A percentile compares a stretch with the other conserved stretches of the same genome.
phyloP scores from a whole-genome alignment of 2,329 filamentous ascomycete species.

The Grosmannia serpens region DNA sequence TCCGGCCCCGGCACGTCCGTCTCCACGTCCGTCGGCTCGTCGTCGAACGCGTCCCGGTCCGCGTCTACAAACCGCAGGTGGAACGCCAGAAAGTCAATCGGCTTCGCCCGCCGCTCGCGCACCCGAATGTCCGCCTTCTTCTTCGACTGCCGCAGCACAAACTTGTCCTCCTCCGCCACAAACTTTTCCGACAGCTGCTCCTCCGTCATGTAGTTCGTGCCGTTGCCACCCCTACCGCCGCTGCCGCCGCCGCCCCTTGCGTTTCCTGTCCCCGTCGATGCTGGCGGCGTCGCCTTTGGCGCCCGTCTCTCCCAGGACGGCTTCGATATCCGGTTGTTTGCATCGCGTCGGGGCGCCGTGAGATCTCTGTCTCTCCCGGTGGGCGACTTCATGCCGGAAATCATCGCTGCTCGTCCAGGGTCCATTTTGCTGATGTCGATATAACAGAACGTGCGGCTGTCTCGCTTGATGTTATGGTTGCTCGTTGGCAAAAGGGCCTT shows the following conservation, averaged over 20 bases:
- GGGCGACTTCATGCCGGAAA: conserved; percentile 21
- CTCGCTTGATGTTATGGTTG: neutral
- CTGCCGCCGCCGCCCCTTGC: conserved; percentile 10
- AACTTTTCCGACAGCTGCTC: conserved; percentile 72
- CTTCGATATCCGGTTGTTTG: conserved; percentile 41
- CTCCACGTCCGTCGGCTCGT: conserved; percentile 61
- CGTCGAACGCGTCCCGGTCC: conserved; percentile 75
- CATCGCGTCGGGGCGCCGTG: conserved; percentile 43
- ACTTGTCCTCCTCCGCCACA: conserved; percentile 89
- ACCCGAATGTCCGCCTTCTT: conserved; percentile 96
- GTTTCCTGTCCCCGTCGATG: conserved; percentile 14
- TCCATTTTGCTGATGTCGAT: conserved; percentile 29
- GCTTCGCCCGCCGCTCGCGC: conserved; percentile 77
- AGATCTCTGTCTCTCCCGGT: conserved; percentile 29
- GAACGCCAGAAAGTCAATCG: conserved; percentile 89
- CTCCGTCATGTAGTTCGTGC: conserved; percentile 40
- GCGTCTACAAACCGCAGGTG: conserved; percentile 80
- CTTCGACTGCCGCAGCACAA: conserved; percentile 92
- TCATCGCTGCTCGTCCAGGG: conserved; percentile 42
- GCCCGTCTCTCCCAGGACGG: conserved; percentile 16
- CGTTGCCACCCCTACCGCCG: conserved; percentile 7
- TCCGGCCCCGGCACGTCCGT: conserved; percentile 72
- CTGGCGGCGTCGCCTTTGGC: conserved; percentile 18
- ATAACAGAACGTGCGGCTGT: neutral
- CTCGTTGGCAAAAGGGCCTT: neutral